Evolutionary conservation across 2,329 filamentous ascomycete genomes (phyloP).

Genomic region (Endothia cerciana): DNA sequence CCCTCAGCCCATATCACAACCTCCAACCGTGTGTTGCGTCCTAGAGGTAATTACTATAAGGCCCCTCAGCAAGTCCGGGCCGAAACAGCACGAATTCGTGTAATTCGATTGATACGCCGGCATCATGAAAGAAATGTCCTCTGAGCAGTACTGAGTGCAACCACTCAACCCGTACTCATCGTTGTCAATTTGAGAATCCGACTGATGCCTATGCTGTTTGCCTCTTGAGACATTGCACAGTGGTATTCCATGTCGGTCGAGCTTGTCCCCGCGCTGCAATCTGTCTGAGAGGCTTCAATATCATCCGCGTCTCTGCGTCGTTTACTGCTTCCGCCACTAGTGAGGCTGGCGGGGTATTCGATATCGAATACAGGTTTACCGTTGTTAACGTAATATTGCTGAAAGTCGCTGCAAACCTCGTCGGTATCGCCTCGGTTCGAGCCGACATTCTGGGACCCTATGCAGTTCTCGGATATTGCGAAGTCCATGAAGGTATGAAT

Average conservation of each 20-base stretch:
- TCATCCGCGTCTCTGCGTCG: slow-evolving; percentile 4
- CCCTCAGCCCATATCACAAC: not conserved
- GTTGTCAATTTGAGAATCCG: slow-evolving; percentile 28
- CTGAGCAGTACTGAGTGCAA: slow-evolving; percentile 26
- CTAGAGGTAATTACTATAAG: not conserved
- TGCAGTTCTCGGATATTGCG: too few relatives aligned
- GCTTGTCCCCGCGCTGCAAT: slow-evolving; percentile 17
- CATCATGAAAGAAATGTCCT: slow-evolving; percentile 19
- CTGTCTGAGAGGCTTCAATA: slow-evolving; percentile 7
- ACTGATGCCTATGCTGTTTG: slow-evolving; percentile 19
- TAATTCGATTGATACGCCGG: slow-evolving; percentile 20
- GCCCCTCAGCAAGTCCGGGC: not conserved
- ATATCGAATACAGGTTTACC: slow-evolving; percentile 28
- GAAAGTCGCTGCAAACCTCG: too few relatives aligned
- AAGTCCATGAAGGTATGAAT: too few relatives aligned
- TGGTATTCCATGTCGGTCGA: slow-evolving; percentile 9
- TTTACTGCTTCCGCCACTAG: too few relatives aligned
- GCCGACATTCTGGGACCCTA: too few relatives aligned
- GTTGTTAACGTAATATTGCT: too few relatives aligned
- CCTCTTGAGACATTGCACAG: slow-evolving; percentile 10
- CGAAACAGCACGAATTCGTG: slow-evolving; percentile 27
- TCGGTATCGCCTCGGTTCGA: too few relatives aligned
- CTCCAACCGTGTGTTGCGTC: too few relatives aligned
- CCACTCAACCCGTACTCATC: slow-evolving; percentile 25
- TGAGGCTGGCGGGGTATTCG: slow-evolving; percentile 25